Evolutionary conservation across 2,329 filamentous ascomycete species (phyloP).

Genomic region (Pseudogymnoascus sp.): DNA sequence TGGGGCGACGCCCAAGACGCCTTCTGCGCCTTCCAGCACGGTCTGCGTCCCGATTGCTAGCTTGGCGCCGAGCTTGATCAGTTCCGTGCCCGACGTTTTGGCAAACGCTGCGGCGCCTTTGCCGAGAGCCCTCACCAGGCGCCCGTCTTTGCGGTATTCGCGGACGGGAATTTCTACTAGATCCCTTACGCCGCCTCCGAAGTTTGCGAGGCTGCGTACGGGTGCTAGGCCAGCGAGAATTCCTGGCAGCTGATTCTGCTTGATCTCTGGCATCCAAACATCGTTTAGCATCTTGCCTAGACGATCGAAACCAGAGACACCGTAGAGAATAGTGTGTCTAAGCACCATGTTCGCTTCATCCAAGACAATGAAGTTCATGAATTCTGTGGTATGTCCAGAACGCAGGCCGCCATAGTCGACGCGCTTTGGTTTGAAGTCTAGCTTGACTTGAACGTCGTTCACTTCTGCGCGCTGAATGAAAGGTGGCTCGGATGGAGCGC

Average conservation of each 20-base stretch:
- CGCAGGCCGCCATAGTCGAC: slow-evolving; percentile 90
- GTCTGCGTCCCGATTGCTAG: slow-evolving; percentile 91
- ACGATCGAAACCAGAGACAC: slow-evolving; percentile 81
- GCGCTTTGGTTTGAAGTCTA: slow-evolving; percentile 98
- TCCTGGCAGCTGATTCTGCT: slow-evolving; percentile 76
- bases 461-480: slow-evolving; percentile 89
- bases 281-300: slow-evolving; percentile 87
- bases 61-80: slow-evolving; percentile 92
- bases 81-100: slow-evolving; percentile 84
- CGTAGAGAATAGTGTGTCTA: slow-evolving; percentile 85
- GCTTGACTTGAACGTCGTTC: slow-evolving; percentile 70
- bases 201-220: slow-evolving; percentile 83
- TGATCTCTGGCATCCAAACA: slow-evolving; percentile 93
- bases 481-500: slow-evolving; percentile 58
- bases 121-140: slow-evolving; percentile 81
- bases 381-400: slow-evolving; percentile 90
- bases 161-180: slow-evolving; percentile 82
- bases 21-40: slow-evolving; percentile 83
- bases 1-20: slow-evolving; percentile 46
- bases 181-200: slow-evolving; percentile 78
- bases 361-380: slow-evolving; percentile 96
- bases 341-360: slow-evolving; percentile 83
- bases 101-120: slow-evolving; percentile 88
- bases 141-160: slow-evolving; percentile 90
- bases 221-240: slow-evolving; percentile 84